Evolutionary conservation across 83 land plant species (phyloP), one percentile per base, ranked within the genome.

Genomic region (Diphasiastrum complanatum): DNA sequence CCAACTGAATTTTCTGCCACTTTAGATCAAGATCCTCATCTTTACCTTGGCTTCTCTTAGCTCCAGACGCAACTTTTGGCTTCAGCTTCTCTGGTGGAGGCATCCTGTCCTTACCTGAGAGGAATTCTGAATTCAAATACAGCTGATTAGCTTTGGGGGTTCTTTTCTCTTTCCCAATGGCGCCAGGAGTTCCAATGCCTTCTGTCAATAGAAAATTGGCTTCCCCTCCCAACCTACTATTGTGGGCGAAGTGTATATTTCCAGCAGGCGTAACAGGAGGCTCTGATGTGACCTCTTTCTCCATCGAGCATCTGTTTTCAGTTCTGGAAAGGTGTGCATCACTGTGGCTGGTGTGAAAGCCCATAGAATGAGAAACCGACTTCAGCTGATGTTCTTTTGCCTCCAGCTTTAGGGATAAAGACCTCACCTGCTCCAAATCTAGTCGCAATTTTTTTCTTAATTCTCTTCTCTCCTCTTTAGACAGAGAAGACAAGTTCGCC

Each of bases 101-200:
- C 62, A 64, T 64, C 62, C 32, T 64, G 23, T 64, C 67, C 37
- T 50, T 64, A 12, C 58, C 67, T 24, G 57, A 54, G 20, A 64
- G 30, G 33, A 20, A 64, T 4, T 64, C 67, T 19, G 67, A 24
- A 2, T 47, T 64, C 25, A n/a, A n/a, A 62, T 64, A 64, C 37
- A 64, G 56, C 67, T 64, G 64, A 33, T 64, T 64, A 3, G 67
- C 67, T 25, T 64, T 64, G 16, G 67, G 67, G 2, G 64, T 64
- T 12, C 67, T 62, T 29, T 64, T 64, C 18, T 32, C 57, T 26
- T 33, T 50, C 3, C 28, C 11, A 28, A 25, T 31, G 19, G 41
- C 12, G 33, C 67, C 67, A 20, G 36, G 11, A 8, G 62, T 27
- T 18, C 67, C 57, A 25, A 10, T 14, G 14, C 5, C 16, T 11